A percentile compares a stretch with the other conserved stretches of the same genome.
Conservation (phyloP, 805 yeast species). For the Wickerhamiella siamensis region DNA sequence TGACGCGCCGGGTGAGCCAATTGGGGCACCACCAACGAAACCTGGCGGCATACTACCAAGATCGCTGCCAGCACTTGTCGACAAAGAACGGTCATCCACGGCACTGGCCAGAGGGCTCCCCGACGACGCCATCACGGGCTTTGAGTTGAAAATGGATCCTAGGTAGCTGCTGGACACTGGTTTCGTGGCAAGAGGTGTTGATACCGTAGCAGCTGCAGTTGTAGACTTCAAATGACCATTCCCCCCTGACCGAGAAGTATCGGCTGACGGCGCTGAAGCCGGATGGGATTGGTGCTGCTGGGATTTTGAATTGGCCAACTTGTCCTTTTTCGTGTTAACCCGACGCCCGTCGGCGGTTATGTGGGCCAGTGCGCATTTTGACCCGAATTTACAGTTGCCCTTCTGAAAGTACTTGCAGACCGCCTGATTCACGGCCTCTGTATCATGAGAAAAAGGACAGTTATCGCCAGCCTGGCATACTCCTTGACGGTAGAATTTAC, state of each 20-base stretch:
- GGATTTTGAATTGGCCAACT: background rate
- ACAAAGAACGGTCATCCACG: background rate
- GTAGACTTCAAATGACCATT: too few relatives aligned
- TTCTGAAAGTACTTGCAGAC: constrained; percentile 90
- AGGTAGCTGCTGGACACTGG: background rate
- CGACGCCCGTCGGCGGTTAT: constrained; percentile 78
- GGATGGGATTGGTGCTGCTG: background rate
- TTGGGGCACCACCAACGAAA: too few relatives aligned
- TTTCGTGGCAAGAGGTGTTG: too few relatives aligned
- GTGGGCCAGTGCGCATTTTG: constrained; percentile 89
- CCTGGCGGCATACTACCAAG: background rate
- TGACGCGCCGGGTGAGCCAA: background rate
- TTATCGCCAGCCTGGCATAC: constrained; percentile 87
- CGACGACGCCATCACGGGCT: background rate
- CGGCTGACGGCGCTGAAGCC: too few relatives aligned
- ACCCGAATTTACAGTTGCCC: constrained; percentile 94
- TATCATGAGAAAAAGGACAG: constrained; percentile 79
- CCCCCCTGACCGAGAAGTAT: too few relatives aligned
- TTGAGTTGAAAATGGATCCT: too few relatives aligned
- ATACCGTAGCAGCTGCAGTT: too few relatives aligned
- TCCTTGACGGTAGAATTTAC: constrained; percentile 86
- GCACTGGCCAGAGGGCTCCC: background rate
- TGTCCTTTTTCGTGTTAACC: constrained; percentile 32
- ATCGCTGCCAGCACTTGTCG: background rate
- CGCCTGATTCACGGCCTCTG: constrained; percentile 28